Evolutionary conservation across 129 eudicot genomes (phyloP), one percentile per base, ranked within the genome.

Genomic region (Flaveria trinervia): DNA sequence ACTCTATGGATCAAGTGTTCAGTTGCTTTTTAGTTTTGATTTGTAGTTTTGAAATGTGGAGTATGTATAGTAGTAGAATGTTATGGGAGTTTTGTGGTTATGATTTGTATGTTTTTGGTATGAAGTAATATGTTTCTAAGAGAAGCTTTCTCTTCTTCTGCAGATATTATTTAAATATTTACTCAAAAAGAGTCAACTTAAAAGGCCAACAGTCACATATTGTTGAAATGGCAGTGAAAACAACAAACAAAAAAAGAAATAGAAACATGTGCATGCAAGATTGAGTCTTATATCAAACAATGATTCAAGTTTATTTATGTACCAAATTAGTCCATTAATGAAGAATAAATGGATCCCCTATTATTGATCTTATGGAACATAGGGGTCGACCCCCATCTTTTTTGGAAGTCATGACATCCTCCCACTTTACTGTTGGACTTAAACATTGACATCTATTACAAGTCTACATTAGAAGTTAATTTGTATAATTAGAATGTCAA

Each of bases 1-100:
- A n/a, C 50, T 44, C 26, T 52, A 65, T 44, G 74, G 52, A 51
- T 72, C 55, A n/a, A 72, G 78, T 72, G 57, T 64, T 65, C 41
- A 30, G 69, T 66, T 80, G 30, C 62, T 30, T 74, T 44, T 66
- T 18, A 20, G 9, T 52, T 26, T 62, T 62, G 9, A 62, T 23
- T 59, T 59, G 65, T 60, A 13, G 67, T 61, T 61, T 25, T 61
- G 36, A 30, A 64, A 64, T 2, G 45, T 64, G 18, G 33, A 14
- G 69, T 15, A 64, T 16, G 69, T 30, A 13, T 26, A 55, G 62
- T 17, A 8, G 62, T 25, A 17, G 14, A 8, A 55, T 55, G 26
- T 22, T 22, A 22, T 57, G 65, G 65, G 28, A 59, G 65, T 59
- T 30, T 30, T 22, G 28, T 61, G 18, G 41, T 61, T 26, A 26